These are phyloP conservation scores for Stachybotrys echinatus DNA, from an alignment of 2,329 filamentous ascomycete species.

Conservation along the genomic window DNA sequence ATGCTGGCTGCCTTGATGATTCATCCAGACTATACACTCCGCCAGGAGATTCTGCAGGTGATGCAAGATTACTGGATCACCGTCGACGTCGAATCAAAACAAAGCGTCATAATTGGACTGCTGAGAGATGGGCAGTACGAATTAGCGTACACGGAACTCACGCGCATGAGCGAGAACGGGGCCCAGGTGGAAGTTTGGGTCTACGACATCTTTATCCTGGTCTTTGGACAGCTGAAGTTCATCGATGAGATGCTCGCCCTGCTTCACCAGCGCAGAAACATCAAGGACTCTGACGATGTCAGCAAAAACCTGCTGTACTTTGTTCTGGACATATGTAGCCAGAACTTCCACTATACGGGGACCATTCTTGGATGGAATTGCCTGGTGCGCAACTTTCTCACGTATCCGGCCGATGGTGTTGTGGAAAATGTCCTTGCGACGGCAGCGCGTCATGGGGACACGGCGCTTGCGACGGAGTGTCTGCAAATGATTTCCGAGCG, in stretches of 20 bases:
- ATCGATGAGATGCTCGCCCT: constrained; percentile 71
- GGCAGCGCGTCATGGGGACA: constrained; percentile 64
- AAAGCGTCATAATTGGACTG: constrained; percentile 66
- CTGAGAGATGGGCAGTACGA: constrained; percentile 81
- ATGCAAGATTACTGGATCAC: constrained; percentile 67
- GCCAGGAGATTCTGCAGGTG: constrained; percentile 63
- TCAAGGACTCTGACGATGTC: constrained; percentile 27
- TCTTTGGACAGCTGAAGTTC: constrained; percentile 66
- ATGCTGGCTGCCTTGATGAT: constrained; percentile 69
- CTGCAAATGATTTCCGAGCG: constrained; percentile 42
- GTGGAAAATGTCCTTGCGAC: constrained; percentile 66
- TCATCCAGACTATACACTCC: constrained; percentile 79
- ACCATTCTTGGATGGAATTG: constrained; percentile 68
- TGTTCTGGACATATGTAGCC: constrained; percentile 70
- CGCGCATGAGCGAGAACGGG: constrained; percentile 55
- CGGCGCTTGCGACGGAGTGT: constrained; percentile 63
- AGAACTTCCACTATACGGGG: constrained; percentile 56
- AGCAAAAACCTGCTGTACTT: constrained; percentile 59
- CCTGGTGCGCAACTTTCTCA: constrained; percentile 42
- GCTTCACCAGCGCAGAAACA: constrained; percentile 48
- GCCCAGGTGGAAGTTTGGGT: constrained; percentile 64
- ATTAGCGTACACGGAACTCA: constrained; percentile 66
- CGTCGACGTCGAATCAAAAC: constrained; percentile 50
- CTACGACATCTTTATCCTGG: constrained; percentile 70
- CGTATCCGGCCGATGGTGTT: constrained; percentile 51